A percentile compares a stretch with the other conserved stretches of the same genome.
Evolutionary conservation across 2,329 filamentous ascomycete genomes (phyloP).

Genomic region (Ceratocystiopsis sp.): DNA sequence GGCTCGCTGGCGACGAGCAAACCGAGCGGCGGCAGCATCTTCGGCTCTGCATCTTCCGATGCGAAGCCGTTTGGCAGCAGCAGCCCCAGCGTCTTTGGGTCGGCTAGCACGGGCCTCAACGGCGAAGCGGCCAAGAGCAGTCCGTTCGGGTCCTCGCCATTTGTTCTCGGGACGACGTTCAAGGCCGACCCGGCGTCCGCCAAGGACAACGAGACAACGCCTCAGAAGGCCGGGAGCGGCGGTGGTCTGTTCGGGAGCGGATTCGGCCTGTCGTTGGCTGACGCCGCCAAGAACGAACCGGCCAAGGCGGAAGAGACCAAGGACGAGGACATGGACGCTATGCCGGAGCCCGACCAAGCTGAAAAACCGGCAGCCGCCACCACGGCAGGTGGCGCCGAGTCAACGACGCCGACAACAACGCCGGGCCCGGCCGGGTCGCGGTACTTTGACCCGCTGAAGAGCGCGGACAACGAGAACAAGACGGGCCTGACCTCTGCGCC

Average conservation of each 20-base stretch:
- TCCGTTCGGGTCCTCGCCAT: slow-evolving; percentile 35
- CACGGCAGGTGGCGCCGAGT: slow-evolving; percentile 8
- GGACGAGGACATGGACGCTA: slow-evolving; percentile 35
- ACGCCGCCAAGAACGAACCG: slow-evolving; percentile 1
- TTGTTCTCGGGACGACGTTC: slow-evolving; percentile 53
- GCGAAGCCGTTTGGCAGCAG: slow-evolving; percentile 17
- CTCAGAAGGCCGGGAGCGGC: slow-evolving; percentile 7
- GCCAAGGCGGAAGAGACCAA: slow-evolving; percentile 15
- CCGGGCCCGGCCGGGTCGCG: slow-evolving; percentile 10
- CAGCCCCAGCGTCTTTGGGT: slow-evolving; percentile 9
- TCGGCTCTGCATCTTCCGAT: slow-evolving; percentile 15
- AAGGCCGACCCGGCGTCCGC: slow-evolving; percentile 44
- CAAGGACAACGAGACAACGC: slow-evolving; percentile 36
- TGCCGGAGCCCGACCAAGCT: slow-evolving; percentile 13
- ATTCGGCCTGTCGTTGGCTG: slow-evolving; percentile 40
- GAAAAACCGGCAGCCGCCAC: no score
- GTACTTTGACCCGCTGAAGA: slow-evolving; percentile 9
- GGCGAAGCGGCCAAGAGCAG: slow-evolving; percentile 23
- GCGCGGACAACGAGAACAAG: neutral
- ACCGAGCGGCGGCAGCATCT: slow-evolving; percentile 19
- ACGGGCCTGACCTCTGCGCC: neutral
- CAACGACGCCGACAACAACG: slow-evolving; percentile 12
- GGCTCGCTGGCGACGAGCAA: slow-evolving; percentile 24
- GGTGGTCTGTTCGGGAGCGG: slow-evolving; percentile 41
- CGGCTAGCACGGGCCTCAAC: slow-evolving; percentile 13